Base-by-base conservation (phyloP, 495 filamentous ascomycete genomes). In the Aspergillus funiculosus region DNA sequence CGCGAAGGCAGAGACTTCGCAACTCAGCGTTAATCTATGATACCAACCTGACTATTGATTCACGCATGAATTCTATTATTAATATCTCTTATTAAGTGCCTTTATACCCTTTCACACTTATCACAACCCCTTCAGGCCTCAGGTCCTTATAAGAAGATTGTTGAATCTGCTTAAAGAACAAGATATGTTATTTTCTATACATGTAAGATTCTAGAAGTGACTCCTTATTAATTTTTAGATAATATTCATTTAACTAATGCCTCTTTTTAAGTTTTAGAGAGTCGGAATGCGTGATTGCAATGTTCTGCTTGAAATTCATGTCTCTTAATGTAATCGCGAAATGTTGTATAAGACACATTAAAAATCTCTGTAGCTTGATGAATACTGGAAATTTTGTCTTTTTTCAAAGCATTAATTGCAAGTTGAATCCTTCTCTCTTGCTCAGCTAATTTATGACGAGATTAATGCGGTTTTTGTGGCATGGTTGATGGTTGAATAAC, bases 351-450 rank as follows among this genome's bases (percentile, higher is more conserved):
- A 2, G 36, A 21, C 11, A 39, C 21, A 39, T 39, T 25, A 39
- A 39, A 39, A 39, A 25, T 10, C 9, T 25, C 20, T 25, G 20
- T 21, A 14, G 36, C 36, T 39, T 9, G 21, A 39, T 9, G 11
- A 31, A 31, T 31, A 11, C 28, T 13, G 14, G 9, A 14, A 10
- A 52, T 46, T 43, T 42, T n/a, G 5, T 32, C 0, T 4, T 52
- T 47, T 24, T 52, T 30, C 19, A 52, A 30, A 19, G 43, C 35
- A 2, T 24, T 22, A 1, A 51, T 41, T 6, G 25, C 43, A 18
- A 52, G 29, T 52, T 27, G 26, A 14, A 52, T 22, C 20, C 44
- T 53, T 2, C 44, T 39, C 39, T 53, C 50, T 44, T 48, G 45
- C 24, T 51, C 42, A 10, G 28, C 36, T 22, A 29, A 40, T 18